Evolutionary conservation across 306 rosid genomes (phyloP).

Genomic region (Pyrus bretschneideri): DNA sequence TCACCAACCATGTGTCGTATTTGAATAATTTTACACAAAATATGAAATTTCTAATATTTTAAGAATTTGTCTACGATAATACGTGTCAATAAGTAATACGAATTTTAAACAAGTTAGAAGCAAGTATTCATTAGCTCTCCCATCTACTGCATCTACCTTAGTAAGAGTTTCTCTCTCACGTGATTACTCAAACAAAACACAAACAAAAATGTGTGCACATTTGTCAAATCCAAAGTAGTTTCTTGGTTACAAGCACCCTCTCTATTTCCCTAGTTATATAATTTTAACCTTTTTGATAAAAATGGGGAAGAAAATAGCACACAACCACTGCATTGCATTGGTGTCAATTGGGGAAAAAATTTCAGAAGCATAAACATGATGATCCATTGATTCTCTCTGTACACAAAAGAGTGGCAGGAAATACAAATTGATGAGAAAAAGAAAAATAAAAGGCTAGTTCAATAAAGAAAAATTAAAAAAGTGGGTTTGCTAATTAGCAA

Average conservation of each 20-base stretch:
- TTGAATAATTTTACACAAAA: not conserved
- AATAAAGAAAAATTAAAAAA: not conserved
- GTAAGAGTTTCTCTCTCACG: too few species aligned
- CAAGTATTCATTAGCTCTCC: not conserved
- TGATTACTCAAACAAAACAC: too few species aligned
- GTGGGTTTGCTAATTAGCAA: not conserved
- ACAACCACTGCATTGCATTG: slow-evolving; percentile 2
- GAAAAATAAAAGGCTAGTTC: not conserved
- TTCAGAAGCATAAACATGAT: not conserved
- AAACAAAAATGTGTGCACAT: not conserved
- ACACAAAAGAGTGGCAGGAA: not conserved
- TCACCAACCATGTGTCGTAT: not conserved
- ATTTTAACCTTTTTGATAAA: not conserved
- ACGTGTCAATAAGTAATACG: too few species aligned
- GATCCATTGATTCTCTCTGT: slow-evolving; percentile 3
- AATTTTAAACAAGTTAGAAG: not conserved
- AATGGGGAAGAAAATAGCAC: not conserved
- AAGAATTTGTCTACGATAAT: too few species aligned
- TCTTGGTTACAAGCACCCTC: not conserved
- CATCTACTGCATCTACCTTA: too few species aligned
- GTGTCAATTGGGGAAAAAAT: too few species aligned
- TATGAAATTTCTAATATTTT: too few species aligned
- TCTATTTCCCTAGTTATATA: not conserved
- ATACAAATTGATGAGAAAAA: not conserved
- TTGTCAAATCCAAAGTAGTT: not conserved